Base-by-base conservation (phyloP, 2,329 filamentous ascomycete genomes). In the Paramyrothecium roridum region DNA sequence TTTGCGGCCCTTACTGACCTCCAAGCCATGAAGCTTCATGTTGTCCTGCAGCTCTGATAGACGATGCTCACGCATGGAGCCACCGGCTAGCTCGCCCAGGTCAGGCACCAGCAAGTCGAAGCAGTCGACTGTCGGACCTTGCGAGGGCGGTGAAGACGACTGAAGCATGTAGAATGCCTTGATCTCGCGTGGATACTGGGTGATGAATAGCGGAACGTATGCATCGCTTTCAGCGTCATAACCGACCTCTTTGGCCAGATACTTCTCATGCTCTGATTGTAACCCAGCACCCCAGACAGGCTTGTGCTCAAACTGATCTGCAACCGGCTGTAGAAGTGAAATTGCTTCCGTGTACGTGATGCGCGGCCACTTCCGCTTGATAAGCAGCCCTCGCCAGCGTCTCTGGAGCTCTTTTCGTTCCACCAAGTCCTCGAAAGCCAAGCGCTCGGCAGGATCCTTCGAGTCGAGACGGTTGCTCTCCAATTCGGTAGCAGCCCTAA, bases 221-320 rank as follows among this genome's bases (percentile, higher is more conserved):
- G 76, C 75, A 30, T 76, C 73, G 49, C 74, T 74, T n/a, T 76
- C 72, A 52, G 71, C 59, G 54, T 73, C 67, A 50, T 74, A 76
- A 23, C 86, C 86, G 48, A 93, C 67, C 23, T 76, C 76, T 53
- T 84, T 79, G 50, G 95, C 92, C 53, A 99, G 81, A 69, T 87
- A 96, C 68, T 86, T 91, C 74, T 99, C 95, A 74, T 99, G 95
- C 70, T 98, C 93, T 2, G 93, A 88, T 65, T 95, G 90, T 30
- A 99, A 80, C 20, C 90, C 90, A 26, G 79, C 76, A 34, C 86
- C 83, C 86, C 91, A 95, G 3, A 76, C 75, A 3, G 91, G 90
- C 49, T 77, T 73, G 67, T 88, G 83, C 51, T 84, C 77, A 65
- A 98, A 97, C 8, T 79, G 70, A 33, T 77, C 69, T 48, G 81